A percentile compares a stretch with the other conserved stretches of the same genome.
These are phyloP conservation scores for Gaeumannomyces tritici DNA, from an alignment of 2,329 filamentous ascomycete species.

Conservation along the genomic window DNA sequence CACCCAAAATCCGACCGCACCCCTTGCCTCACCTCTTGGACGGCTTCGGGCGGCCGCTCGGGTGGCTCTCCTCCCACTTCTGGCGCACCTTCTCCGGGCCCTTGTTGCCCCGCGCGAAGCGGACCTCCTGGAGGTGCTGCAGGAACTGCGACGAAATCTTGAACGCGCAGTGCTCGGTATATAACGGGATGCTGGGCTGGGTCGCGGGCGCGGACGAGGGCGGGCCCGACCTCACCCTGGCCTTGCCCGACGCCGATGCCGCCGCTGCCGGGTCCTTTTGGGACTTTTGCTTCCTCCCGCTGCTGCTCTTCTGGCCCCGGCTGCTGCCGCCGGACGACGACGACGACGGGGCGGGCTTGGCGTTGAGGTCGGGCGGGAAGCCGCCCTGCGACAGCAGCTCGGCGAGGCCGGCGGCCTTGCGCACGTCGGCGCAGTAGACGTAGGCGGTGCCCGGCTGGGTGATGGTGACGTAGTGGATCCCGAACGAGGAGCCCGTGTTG, in stretches of 20 bases:
- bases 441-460: not conserved
- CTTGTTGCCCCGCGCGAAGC: not conserved
- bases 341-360: too few species aligned
- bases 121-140: constrained; percentile 1
- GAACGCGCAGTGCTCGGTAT: constrained; percentile 1
- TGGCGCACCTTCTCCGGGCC: not conserved
- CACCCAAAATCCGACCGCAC: too few species aligned
- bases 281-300: not conserved
- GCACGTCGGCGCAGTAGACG: constrained; percentile 23
- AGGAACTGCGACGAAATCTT: constrained; percentile 1
- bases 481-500: not conserved
- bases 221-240: not conserved
- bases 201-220: too few species aligned
- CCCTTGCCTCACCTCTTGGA: not conserved
- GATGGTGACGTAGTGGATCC: constrained; percentile 3
- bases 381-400: constrained; percentile 30
- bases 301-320: not conserved
- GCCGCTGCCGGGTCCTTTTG: not conserved
- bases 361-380: not conserved
- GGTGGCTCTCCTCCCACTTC: constrained; percentile 1
- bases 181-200: not conserved
- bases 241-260: too few species aligned
- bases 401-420: constrained; percentile 33
- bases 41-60: not conserved
- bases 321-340: not conserved